A percentile compares a stretch with the other conserved stretches of the same genome.
phyloP scores from a whole-genome alignment of 345 rosid species.

The Leavenworthia alabamica region DNA sequence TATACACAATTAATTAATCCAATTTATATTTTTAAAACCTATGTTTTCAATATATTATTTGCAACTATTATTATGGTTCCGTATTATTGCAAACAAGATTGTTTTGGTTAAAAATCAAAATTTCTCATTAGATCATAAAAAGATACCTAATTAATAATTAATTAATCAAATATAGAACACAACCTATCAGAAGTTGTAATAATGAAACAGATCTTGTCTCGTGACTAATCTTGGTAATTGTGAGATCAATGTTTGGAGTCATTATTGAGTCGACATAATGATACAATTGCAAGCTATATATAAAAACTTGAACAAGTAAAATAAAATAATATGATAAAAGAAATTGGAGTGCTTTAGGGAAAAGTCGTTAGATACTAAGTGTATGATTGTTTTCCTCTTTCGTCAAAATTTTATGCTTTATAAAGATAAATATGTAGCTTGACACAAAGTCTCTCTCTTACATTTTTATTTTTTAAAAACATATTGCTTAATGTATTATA shows the following conservation, averaged over 20 bases:
- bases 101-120: too few species aligned
- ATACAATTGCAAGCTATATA: neutral
- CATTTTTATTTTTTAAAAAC: too few species aligned
- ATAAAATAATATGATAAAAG: neutral
- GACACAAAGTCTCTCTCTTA: neutral
- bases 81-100: too few species aligned
- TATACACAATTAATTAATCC: constrained; percentile 16
- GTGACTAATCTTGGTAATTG: neutral
- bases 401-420: neutral
- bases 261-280: neutral
- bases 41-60: neutral
- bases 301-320: neutral
- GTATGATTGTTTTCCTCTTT: constrained; percentile 23
- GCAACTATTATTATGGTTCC: constrained; percentile 14
- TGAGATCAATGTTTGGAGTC: neutral
- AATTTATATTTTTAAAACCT: neutral
- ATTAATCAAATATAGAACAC: neutral
- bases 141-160: neutral
- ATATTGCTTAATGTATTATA: neutral
- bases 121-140: too few species aligned
- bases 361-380: constrained; percentile 21
- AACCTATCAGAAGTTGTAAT: neutral
- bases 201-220: constrained; percentile 9
- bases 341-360: constrained; percentile 14
- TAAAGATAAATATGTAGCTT: constrained; percentile 3